Base-by-base conservation (phyloP, 1,284 basidiomycete genomes). In the Leccinum subrobustum region DNA sequence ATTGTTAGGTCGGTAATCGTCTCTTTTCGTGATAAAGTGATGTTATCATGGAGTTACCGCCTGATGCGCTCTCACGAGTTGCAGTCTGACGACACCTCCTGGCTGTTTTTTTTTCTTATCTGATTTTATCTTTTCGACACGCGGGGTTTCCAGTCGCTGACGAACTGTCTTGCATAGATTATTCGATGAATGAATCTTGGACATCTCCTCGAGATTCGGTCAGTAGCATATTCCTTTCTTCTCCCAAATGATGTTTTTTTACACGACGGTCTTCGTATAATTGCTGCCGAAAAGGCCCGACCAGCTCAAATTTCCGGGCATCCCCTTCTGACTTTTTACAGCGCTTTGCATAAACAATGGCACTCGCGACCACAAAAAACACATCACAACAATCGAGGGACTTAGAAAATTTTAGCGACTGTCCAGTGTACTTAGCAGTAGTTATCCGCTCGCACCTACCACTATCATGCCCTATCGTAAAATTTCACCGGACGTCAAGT, bases 181-280 rank as follows among this genome's bases (percentile, higher is more conserved):
- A 33, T 60, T 2, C 7, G 16, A 1, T 3, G 25, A 1, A n/a
- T 20, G 33, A 6, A 18, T 25, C 1, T 50, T 29, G 16, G 4
- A 1, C 14, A 1, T 20, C 25, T 6, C 20, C 9, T 18, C 11
- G 27, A 39, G 1, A 20, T 51, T 60, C n/a, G 54, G 56, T 68
- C 23, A 52, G 39, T 56, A 27, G 4, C 2, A 3, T 29, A 2
- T 33, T 27, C 7, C 37, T 6, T 23, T 23, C 29, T 18, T n/a
- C 16, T 5, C 8, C n/a, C n/a, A 1, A 44, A 81, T 80, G 81
- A 83, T 84, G 81, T 69, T 73, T 72, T 20, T 76, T 84, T 86
- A 56, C 87, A 91, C 88, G 89, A 91, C 86, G 88, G 89, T 90
- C 89, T 91, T 87, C 89, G 88, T 90, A 90, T 63, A 64, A 79